Conservation (phyloP, 176 grass and related monocot species). For the Carex littledalei region DNA sequence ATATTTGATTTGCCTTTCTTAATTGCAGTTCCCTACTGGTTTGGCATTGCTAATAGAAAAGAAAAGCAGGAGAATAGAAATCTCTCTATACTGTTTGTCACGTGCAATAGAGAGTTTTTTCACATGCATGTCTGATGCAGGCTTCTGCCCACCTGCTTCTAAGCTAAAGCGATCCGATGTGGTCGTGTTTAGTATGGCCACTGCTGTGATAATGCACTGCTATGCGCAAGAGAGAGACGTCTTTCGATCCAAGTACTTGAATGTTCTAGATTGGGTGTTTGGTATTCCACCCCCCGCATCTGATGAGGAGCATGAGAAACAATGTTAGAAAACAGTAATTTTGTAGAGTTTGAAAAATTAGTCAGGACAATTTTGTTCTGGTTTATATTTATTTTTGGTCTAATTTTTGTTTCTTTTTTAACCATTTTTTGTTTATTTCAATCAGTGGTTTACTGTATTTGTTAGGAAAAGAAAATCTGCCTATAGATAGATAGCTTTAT, state of each 20-base stretch:
- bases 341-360: not conserved
- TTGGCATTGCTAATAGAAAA: slow-evolving; percentile 90
- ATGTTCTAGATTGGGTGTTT: slow-evolving; percentile 98
- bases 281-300: slow-evolving; percentile 45
- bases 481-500: not conserved
- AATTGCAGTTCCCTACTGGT: slow-evolving; percentile 64
- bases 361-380: slow-evolving; percentile 4
- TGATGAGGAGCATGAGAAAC: slow-evolving; percentile 28
- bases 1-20: not conserved
- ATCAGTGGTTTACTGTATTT: not conserved
- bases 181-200: slow-evolving; percentile 72
- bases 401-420: not conserved
- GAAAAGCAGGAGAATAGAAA: slow-evolving; percentile 85
- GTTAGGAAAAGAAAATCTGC: not conserved
- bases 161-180: slow-evolving; percentile 79
- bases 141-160: slow-evolving; percentile 60
- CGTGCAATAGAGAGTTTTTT: slow-evolving; percentile 92
- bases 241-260: slow-evolving; percentile 87
- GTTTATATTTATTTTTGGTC: slow-evolving; percentile 18
- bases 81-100: slow-evolving; percentile 87
- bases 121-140: slow-evolving; percentile 71
- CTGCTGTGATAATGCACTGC: slow-evolving; percentile 92
- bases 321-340: not conserved
- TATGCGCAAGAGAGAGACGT: slow-evolving; percentile 92
- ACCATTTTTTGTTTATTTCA: not conserved